These are phyloP conservation scores for Aphanomyces euteiches DNA, from an alignment of 352 stramenopile species.

Conservation along the genomic window DNA sequence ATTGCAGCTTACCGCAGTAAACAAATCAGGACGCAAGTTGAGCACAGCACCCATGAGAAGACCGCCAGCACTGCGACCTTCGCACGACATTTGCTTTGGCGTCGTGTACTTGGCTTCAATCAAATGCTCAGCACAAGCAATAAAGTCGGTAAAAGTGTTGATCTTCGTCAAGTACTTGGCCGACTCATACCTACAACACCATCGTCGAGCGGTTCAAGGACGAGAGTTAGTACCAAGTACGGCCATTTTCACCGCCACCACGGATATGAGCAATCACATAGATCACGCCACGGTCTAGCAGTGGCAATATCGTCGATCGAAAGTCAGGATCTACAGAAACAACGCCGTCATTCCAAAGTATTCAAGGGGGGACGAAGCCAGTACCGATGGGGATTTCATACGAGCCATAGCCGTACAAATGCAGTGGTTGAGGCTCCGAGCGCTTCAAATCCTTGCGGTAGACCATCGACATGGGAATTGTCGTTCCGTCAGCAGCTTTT, in stretches of 20 bases:
- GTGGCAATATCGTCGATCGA: constrained; percentile 79
- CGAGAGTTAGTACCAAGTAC: constrained; percentile 87
- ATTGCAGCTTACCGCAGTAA: constrained; percentile 60
- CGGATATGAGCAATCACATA: constrained; percentile 97
- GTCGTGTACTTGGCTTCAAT: constrained; percentile 65
- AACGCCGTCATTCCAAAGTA: neutral
- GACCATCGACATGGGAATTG: constrained; percentile 78
- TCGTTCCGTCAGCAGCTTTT: constrained; percentile 80
- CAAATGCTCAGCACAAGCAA: constrained; percentile 88
- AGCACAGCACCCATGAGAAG: constrained; percentile 94
- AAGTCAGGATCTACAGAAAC: constrained; percentile 86
- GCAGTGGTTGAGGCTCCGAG: constrained; percentile 55
- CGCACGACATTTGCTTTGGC: constrained; percentile 87
- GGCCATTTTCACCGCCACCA: constrained; percentile 96
- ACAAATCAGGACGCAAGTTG: constrained; percentile 97
- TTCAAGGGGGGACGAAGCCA: neutral
- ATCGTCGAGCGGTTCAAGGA: neutral
- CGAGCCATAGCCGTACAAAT: constrained; percentile 95
- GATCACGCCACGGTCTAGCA: constrained; percentile 94
- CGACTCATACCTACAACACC: constrained; percentile 51
- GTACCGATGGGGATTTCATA: constrained; percentile 88
- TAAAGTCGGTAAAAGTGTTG: constrained; percentile 98
- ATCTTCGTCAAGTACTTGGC: constrained; percentile 97
- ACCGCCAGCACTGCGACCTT: constrained; percentile 93
- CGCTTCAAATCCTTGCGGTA: constrained; percentile 65